Base-by-base conservation (phyloP, 2,329 filamentous ascomycete genomes). In the Paracamarosporium sp. region DNA sequence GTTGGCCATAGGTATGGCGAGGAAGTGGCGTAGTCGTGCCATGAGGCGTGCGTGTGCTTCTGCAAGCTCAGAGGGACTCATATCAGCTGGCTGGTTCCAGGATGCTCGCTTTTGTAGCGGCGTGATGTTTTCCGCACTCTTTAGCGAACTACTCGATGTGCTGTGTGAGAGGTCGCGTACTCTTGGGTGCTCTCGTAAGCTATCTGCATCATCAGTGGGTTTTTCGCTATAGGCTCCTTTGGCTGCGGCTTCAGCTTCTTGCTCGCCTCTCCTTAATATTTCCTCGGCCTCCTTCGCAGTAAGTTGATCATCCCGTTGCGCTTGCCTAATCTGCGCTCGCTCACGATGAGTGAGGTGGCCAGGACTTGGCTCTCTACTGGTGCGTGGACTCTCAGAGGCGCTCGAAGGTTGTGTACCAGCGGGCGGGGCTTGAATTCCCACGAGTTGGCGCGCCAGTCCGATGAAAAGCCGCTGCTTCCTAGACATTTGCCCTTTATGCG, bases 11-110 rank as follows among this genome's bases (percentile, higher is more conserved):
- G 95, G 92, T 38, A 89, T 93, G 1, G 92, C 92, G 79, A 99
- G 85, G 73, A 99, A 99, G 0, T 95, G 95, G 13, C 88, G 89
- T 41, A 99, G 83, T 52, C 95, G 86, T 51, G 91, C 88, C 88
- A 97, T 92, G 43, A 99, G 82, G 70, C 96, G 92, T 9, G 88
- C 85, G 74, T 99, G 97, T 1, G 94, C 93, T 22, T 89, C 81
- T 0, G 86, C 81, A 11, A 97, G 80, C 72, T 99, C 92, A 9
- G 89, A 86, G 22, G 91, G 86, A 44, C 81, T 90, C 81, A 97
- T 88, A 55, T 91, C 87, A 4, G 81, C 77, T 12, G 81, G 81
- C 31, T 80, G 77, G 46, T 78, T 80, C 77, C 82, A 84, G 6
- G 82, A 81, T 15, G 73, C 69, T 55, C 82, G 80, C 63, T 83